Evolutionary conservation across 2,329 filamentous ascomycete genomes (phyloP).

Genomic region (Sclerotinia nivalis): DNA sequence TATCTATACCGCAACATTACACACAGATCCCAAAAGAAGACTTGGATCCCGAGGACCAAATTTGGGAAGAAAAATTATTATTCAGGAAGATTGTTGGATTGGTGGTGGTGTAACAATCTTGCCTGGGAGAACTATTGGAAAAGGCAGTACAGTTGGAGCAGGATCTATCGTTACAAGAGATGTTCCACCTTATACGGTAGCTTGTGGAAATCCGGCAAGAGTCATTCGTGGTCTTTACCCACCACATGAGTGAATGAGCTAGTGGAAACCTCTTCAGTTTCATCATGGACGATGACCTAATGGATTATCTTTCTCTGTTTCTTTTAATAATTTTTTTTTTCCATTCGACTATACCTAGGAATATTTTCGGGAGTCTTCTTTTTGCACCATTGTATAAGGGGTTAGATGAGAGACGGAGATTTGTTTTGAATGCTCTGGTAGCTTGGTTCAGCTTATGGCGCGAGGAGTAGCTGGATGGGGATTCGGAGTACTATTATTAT

Average conservation of each 20-base stretch:
- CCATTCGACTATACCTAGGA: conserved; percentile 8
- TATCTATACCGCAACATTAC: conserved; percentile 74
- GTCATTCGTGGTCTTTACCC: conserved; percentile 39
- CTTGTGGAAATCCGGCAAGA: conserved; percentile 41
- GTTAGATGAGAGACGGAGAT: conserved; percentile 1
- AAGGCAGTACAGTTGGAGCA: conserved; percentile 53
- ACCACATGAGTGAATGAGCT: conserved; percentile 23
- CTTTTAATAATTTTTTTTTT: background rate
- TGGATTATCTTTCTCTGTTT: background rate
- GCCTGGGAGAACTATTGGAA: conserved; percentile 55
- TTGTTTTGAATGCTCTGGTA: background rate
- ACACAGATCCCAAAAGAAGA: conserved; percentile 70
- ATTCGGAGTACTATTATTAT: background rate
- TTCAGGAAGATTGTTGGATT: conserved; percentile 72
- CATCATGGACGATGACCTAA: background rate
- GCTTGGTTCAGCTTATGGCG: background rate
- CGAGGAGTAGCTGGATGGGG: background rate
- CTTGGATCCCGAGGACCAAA: conserved; percentile 73
- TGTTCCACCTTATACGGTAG: conserved; percentile 42
- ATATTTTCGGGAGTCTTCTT: background rate
- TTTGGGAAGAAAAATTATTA: conserved; percentile 68
- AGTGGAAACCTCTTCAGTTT: background rate
- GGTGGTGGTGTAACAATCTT: conserved; percentile 62
- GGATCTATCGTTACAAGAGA: conserved; percentile 55
- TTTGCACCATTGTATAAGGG: background rate